Base-by-base conservation (phyloP, 139 green algal genomes). In the Tetraselmis striata region DNA sequence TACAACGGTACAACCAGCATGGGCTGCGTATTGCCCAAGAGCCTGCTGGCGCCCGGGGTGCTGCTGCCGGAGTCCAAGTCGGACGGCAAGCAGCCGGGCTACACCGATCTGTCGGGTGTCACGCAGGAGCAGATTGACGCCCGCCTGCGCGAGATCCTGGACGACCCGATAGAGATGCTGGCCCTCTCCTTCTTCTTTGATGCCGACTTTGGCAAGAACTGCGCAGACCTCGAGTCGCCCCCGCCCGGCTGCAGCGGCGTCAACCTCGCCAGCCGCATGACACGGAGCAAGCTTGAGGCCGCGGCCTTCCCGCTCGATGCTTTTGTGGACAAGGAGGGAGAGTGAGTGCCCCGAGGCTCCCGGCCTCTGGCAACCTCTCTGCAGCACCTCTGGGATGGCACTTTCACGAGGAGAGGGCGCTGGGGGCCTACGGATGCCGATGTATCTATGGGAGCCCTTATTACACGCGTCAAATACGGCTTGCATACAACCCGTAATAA, bases 31-130 rank as follows among this genome's bases (percentile, higher is more conserved):
- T 27, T 31, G 5, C 81, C 81, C 1, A 28, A 77, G 75, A 75
- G n/a, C 31, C 29, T 78, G 2, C 29, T 84, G 74, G 1, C 30
- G 27, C 75, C 32, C 28, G 45, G 45, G 11, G 45, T 67, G 11
- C 77, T 84, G 30, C 76, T 77, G 26, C n/a, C n/a, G n/a, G 45
- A 84, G 2, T 84, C 59, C 75, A 28, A 84, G 25, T 31, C 18
- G 27, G 11, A 29, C 75, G 28, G 28, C 75, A 29, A 78, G 18
- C 5, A 5, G 75, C 75, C 27, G 5, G 75, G 75, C 28, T 78
- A 78, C 22, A 2, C 27, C 75, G 75, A 78, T 22, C 11, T 30
- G 2, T 32, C 28, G 2, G 27, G 23, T 22, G 5, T 30, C 75
- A 30, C 28, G 75, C 75, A 78, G 27, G 27, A 2, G 23, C 5